Evolutionary conservation across 148 eudicot species (phyloP), one percentile per base, ranked within the genome.

Genomic region (Amaranthus cruentus): DNA sequence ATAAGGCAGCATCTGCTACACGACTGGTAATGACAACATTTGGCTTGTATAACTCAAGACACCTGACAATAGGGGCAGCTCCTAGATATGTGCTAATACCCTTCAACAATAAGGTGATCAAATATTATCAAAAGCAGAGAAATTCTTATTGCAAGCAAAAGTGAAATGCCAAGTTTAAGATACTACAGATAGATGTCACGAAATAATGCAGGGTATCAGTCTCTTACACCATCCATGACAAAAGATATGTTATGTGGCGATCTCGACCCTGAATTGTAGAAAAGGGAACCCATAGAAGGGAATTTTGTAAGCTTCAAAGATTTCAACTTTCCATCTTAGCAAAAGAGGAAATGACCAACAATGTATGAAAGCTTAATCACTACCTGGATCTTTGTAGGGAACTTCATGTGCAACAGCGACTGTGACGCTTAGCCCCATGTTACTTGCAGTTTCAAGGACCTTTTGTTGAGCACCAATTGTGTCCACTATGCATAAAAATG

Each of bases 1-100:
- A 96, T 75, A 96, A 83, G 78, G 97, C 81, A 77, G 97, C 99
- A 86, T 96, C 99, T 12, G 99, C 99, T 72, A 96, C 89, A 66
- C 99, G 89, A 60, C 97, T 87, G 56, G 97, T 96, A 73, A 96
- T 92, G 78, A 96, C 78, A 49, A 96, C 97, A 85, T 88, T 75
- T 70, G 97, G 97, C 42, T 81, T 81, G 76, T 84, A 83, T 78
- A 75, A 86, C 84, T 90, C 91, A 61, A 96, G 85, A 75, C 99
- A 96, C 75, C 85, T 80, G 68, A 96, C 94, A 68, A 96, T 96
- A 6, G 97, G 96, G 74, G 96, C 88, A 63, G 97, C 99, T 73
- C 99, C 99, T 55, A 96, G 79, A 82, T 96, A 96, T 47, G 88
- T 86, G 81, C 92, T 90, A 62, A 72, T 74, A 61, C 85, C 87